These are phyloP conservation scores for Didymella glomerata DNA, from an alignment of 2,329 filamentous ascomycete genomes.

Conservation along the genomic window DNA sequence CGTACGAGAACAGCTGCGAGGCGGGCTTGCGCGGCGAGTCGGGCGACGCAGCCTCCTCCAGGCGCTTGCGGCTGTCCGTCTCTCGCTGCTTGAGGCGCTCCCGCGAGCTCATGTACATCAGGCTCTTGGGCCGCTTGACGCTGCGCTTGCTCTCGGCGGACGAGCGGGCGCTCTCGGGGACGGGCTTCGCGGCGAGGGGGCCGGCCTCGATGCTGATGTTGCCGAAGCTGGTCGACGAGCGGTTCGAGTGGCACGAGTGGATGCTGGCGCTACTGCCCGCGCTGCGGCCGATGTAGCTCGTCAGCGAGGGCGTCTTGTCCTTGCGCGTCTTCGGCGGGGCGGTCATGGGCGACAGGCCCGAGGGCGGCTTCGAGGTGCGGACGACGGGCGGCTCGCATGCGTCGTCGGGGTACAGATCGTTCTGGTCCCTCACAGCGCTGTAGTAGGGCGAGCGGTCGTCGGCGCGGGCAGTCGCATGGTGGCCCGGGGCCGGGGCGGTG, in stretches of 20 bases:
- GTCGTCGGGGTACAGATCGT: constrained; percentile 63
- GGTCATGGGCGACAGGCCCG: constrained; percentile 76
- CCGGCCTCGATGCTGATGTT: constrained; percentile 53
- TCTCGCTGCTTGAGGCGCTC: constrained; percentile 72
- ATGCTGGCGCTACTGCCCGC: constrained; percentile 27
- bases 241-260: constrained; percentile 47
- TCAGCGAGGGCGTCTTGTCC: constrained; percentile 59
- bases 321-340: constrained; percentile 57
- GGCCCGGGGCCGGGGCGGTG: not conserved
- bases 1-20: constrained; percentile 41
- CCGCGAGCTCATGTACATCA: constrained; percentile 78
- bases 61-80: constrained; percentile 64
- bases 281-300: constrained; percentile 64
- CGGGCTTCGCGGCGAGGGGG: constrained; percentile 36
- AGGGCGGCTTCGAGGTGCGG: constrained; percentile 82
- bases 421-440: constrained; percentile 63
- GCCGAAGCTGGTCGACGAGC: constrained; percentile 50
- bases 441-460: not conserved
- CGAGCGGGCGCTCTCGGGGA: constrained; percentile 41
- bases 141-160: constrained; percentile 50
- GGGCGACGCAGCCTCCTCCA: constrained; percentile 49
- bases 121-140: constrained; percentile 58
- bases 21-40: constrained; percentile 35
- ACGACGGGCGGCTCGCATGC: constrained; percentile 74
- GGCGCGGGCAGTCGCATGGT: constrained; percentile 29